phyloP scores from a whole-genome alignment of 2,329 filamentous ascomycete species.

The Incumbomyces lentus region DNA sequence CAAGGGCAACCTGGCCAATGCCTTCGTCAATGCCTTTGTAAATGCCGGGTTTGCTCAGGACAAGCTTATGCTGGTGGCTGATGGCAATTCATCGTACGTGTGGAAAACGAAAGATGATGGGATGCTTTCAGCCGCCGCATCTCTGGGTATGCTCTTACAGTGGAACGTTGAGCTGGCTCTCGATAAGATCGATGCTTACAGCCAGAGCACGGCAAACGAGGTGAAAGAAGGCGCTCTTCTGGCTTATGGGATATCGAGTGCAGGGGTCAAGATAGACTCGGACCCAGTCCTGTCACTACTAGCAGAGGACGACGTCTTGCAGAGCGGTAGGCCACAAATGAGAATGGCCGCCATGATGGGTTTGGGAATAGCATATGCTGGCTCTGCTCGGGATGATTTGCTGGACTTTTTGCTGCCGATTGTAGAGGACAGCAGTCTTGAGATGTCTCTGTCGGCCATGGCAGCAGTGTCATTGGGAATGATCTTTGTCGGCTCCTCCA shows the following conservation, averaged over 20 bases:
- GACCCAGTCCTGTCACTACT: constrained; percentile 85
- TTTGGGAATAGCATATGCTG: constrained; percentile 85
- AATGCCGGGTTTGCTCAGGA: constrained; percentile 93
- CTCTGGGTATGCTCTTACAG: constrained; percentile 77
- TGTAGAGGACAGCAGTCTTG: constrained; percentile 68
- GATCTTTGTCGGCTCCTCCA: constrained; percentile 84
- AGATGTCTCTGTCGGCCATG: constrained; percentile 96
- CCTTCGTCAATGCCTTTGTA: constrained; percentile 93
- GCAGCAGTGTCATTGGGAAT: constrained; percentile 83
- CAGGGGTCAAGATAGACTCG: constrained; percentile 76
- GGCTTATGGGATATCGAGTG: constrained; percentile 91
- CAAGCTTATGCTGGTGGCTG: constrained; percentile 92
- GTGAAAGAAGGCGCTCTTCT: constrained; percentile 88
- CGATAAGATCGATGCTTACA: constrained; percentile 91
- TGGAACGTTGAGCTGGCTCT: constrained; percentile 91
- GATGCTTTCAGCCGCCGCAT: constrained; percentile 93
- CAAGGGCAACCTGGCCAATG: constrained; percentile 87
- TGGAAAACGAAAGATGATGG: constrained; percentile 99
- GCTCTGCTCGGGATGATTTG: constrained; percentile 84
- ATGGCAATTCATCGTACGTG: constrained; percentile 86
- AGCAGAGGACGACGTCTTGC: constrained; percentile 66
- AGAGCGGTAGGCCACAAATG: constrained; percentile 66
- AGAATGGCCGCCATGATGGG: constrained; percentile 88
- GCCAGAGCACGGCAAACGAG: constrained; percentile 68
- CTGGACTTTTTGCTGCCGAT: constrained; percentile 76